A percentile compares a stretch with the other conserved stretches of the same genome.
Conservation (phyloP, 163 green algal genomes). For the Scenedesmus sp. region DNA sequence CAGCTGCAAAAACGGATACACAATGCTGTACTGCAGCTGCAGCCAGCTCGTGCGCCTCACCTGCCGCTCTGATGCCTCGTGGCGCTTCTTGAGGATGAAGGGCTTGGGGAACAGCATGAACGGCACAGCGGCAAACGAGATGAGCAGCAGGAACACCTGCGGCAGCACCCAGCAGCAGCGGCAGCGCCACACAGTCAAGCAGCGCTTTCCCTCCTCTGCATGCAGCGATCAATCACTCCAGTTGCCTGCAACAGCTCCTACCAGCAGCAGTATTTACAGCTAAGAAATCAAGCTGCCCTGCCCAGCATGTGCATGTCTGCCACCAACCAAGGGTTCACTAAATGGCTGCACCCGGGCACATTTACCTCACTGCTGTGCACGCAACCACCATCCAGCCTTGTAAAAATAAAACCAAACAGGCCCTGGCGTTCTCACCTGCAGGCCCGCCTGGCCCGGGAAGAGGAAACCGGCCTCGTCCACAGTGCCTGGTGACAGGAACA, state of each 20-base stretch:
- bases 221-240: too few relatives aligned
- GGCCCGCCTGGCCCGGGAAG: conserved; percentile 80
- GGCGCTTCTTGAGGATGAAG: conserved; percentile 91
- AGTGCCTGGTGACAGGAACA: conserved; percentile 93
- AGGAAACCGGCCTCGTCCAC: conserved; percentile 64
- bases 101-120: conserved; percentile 99
- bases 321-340: not conserved
- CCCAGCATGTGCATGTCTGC: not conserved
- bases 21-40: too few relatives aligned
- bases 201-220: not conserved
- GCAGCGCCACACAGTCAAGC: not conserved
- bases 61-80: conserved; percentile 66
- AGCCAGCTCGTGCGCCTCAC: not conserved
- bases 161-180: not conserved
- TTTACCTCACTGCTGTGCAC: not conserved
- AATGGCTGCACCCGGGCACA: not conserved
- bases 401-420: not conserved
- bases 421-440: conserved; percentile 66
- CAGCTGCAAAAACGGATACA: too few relatives aligned
- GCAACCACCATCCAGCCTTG: too few relatives aligned
- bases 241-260: too few relatives aligned
- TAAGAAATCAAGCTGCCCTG: not conserved
- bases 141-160: conserved; percentile 91
- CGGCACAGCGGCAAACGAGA: conserved; percentile 89
- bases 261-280: not conserved